A percentile compares a stretch with the other conserved stretches of the same genome.
Evolutionary conservation across 176 grass and related monocot species (phyloP).

Genomic region (Puya raimondii): DNA sequence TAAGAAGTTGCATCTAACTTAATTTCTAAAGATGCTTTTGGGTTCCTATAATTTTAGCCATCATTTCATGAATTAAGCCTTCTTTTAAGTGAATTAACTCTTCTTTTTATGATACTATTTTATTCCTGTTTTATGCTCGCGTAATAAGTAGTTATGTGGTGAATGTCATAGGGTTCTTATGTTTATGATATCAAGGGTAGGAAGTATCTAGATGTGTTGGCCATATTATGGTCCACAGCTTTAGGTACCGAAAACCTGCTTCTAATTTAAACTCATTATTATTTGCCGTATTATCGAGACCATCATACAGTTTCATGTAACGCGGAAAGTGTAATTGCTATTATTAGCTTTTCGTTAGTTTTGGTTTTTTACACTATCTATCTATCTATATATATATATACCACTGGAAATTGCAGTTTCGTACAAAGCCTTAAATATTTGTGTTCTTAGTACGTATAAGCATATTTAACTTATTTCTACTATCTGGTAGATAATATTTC

Average conservation of each 20-base stretch:
- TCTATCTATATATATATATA: no score
- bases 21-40: neutral
- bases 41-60: neutral
- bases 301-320: neutral
- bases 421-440: no score
- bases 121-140: neutral
- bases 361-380: no score
- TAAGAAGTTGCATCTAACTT: neutral
- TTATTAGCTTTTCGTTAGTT: no score
- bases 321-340: no score
- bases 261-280: neutral
- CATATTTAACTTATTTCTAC: no score
- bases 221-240: constrained; percentile 86
- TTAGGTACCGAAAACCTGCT: constrained; percentile 45
- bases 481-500: neutral
- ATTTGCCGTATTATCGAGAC: neutral
- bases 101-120: neutral
- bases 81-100: no score
- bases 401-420: neutral
- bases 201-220: constrained; percentile 81
- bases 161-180: constrained; percentile 52
- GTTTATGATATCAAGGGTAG: constrained; percentile 82
- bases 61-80: neutral
- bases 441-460: no score
- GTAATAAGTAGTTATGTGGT: neutral